phyloP scores from a whole-genome alignment of 257 asterid genomes.

The Solanum appendiculatum region DNA sequence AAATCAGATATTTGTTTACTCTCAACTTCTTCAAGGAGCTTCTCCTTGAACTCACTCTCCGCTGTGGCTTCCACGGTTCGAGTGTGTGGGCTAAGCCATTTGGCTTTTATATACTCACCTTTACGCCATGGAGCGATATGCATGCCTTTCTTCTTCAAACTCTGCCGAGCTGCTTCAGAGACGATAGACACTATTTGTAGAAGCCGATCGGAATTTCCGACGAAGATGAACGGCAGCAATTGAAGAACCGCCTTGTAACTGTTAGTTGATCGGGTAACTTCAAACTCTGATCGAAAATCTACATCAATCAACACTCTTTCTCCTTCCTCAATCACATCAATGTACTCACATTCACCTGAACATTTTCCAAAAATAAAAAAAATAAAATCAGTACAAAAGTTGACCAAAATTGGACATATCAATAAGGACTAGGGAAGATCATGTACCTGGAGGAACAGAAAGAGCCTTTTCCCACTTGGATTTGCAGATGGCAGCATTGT shows the following conservation, averaged over 20 bases:
- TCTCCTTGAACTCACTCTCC: conserved; percentile 5
- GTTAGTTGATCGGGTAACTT: conserved; percentile 73
- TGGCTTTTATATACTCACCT: conserved; percentile 63
- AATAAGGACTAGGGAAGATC: background rate
- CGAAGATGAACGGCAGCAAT: conserved; percentile 58
- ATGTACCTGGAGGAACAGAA: conserved; percentile 74
- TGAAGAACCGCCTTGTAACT: conserved; percentile 53
- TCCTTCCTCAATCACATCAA: conserved; percentile 57
- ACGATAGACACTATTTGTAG: conserved; percentile 66
- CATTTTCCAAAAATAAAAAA: background rate
- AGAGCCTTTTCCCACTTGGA: conserved; percentile 86
- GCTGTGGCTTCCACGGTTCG: conserved; percentile 20
- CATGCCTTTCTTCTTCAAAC: conserved; percentile 94
- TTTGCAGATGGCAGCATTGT: conserved; percentile 66
- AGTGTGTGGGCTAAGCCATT: conserved; percentile 68
- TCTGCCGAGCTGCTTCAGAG: conserved; percentile 65
- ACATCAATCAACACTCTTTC: conserved; percentile 69
- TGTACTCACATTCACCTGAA: conserved; percentile 76
- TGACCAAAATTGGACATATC: background rate
- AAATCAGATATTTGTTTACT: conserved; percentile 13
- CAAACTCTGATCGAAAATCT: conserved; percentile 89
- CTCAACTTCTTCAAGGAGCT: too few species aligned
- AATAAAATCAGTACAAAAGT: background rate
- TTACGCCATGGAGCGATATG: conserved; percentile 95
- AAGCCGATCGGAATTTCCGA: conserved; percentile 73